Percentiles rank a stretch among this genome's conserved stretches.
Evolutionary conservation across 179 eudicot genomes (phyloP).

Genomic region (Beta lomatogona): DNA sequence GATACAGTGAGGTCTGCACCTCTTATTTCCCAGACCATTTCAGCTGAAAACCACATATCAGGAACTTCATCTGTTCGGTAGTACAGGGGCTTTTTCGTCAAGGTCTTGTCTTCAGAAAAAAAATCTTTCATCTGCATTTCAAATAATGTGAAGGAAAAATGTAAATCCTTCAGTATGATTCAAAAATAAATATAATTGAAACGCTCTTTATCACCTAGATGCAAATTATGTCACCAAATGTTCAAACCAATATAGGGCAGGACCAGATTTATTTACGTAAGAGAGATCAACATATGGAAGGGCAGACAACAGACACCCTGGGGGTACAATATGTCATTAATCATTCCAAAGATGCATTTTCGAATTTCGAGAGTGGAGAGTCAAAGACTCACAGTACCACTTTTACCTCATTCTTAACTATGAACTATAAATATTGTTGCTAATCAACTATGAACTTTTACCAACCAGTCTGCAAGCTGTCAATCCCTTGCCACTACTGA

Average conservation of each 20-base stretch:
- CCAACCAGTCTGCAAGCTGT: too few relatives aligned
- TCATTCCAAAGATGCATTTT: too few relatives aligned
- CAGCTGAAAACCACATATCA: slow-evolving; percentile 87
- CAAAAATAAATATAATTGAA: not conserved
- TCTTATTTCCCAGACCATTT: slow-evolving; percentile 88
- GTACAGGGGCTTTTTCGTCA: slow-evolving; percentile 72
- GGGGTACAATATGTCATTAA: not conserved
- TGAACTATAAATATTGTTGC: too few relatives aligned
- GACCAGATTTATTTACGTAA: not conserved
- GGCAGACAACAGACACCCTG: not conserved
- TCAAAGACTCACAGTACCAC: not conserved
- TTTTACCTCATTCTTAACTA: too few relatives aligned
- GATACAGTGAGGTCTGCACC: slow-evolving; percentile 94
- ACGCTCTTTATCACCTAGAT: not conserved
- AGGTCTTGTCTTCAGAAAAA: slow-evolving; percentile 69
- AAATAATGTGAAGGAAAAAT: not conserved
- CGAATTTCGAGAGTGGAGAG: not conserved
- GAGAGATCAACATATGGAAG: not conserved
- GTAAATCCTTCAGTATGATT: not conserved
- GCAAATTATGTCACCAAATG: not conserved
- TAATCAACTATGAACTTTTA: too few relatives aligned
- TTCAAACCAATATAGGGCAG: not conserved
- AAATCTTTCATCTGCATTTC: slow-evolving; percentile 83
- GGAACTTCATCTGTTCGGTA: slow-evolving; percentile 79
- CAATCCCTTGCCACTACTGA: too few relatives aligned